These are phyloP conservation scores for Xylariales sp. DNA, from an alignment of 2,329 filamentous ascomycete genomes.

Conservation along the genomic window DNA sequence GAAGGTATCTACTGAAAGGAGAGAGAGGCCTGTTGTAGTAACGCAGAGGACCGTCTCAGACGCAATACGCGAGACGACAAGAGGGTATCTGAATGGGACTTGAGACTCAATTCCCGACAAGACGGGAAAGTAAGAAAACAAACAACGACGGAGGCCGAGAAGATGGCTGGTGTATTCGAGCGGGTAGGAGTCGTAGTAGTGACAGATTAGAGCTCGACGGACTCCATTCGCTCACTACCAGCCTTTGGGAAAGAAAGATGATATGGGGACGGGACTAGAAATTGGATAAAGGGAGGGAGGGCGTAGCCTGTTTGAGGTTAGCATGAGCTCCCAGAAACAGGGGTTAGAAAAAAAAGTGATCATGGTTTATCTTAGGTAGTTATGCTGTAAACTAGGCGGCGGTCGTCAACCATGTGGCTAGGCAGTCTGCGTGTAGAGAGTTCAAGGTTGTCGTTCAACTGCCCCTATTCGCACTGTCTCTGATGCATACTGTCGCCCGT, in stretches of 20 bases:
- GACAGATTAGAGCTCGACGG: conserved; percentile 37
- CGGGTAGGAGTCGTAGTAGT: conserved; percentile 31
- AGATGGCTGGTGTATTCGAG: conserved; percentile 35
- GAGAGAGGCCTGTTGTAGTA: conserved; percentile 24
- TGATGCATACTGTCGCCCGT: no score
- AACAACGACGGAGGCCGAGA: conserved; percentile 30
- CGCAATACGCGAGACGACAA: conserved; percentile 15
- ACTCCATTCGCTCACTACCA: conserved; percentile 37
- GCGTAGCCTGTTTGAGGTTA: conserved; percentile 43
- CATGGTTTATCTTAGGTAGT: conserved; percentile 19
- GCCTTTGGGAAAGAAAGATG: conserved; percentile 39
- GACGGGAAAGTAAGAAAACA: conserved; percentile 28
- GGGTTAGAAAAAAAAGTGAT: conserved; percentile 42
- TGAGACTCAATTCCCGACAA: conserved; percentile 20
- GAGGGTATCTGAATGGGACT: conserved; percentile 26
- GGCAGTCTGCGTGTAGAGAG: background rate
- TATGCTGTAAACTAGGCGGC: background rate
- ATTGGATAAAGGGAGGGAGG: conserved; percentile 46
- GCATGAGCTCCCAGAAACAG: conserved; percentile 34
- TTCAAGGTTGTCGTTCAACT: no score
- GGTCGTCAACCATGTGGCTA: no score
- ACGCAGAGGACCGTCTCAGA: conserved; percentile 27
- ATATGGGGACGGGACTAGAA: conserved; percentile 32
- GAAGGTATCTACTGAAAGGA: conserved; percentile 43
- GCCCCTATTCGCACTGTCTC: no score